Percentiles rank a stretch among this genome's conserved stretches.
These are phyloP conservation scores for Leccinum subrobustum DNA, from an alignment of 1,284 basidiomycete genomes.

Conservation along the genomic window DNA sequence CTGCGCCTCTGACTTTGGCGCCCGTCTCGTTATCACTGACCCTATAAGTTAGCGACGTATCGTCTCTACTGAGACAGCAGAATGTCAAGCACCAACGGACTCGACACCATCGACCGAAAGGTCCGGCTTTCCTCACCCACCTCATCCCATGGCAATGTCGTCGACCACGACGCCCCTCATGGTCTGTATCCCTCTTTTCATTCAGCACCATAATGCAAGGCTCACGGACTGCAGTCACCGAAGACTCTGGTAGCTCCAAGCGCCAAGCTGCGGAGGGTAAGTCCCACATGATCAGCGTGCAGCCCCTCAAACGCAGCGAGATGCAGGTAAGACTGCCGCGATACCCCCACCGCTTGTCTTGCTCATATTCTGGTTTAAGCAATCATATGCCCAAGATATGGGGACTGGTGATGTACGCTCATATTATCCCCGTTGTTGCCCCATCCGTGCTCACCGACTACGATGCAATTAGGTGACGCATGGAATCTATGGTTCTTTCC, in stretches of 20 bases:
- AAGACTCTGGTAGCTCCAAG: slow-evolving; percentile 38
- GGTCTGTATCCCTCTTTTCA: slow-evolving; percentile 43
- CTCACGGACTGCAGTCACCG: slow-evolving; percentile 49
- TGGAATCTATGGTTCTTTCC: slow-evolving; percentile 81
- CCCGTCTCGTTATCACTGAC: background rate
- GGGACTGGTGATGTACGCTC: slow-evolving; percentile 57
- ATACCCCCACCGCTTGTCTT: slow-evolving; percentile 14
- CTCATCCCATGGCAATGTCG: slow-evolving; percentile 60
- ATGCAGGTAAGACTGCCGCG: slow-evolving; percentile 62
- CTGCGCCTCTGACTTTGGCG: background rate
- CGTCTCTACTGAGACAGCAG: background rate
- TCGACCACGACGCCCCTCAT: slow-evolving; percentile 70
- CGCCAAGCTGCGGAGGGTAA: slow-evolving; percentile 34
- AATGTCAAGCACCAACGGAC: slow-evolving; percentile 36
- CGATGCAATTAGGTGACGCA: slow-evolving; percentile 56
- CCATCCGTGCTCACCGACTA: slow-evolving; percentile 5
- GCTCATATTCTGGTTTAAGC: slow-evolving; percentile 42
- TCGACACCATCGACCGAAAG: slow-evolving; percentile 44
- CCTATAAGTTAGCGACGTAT: slow-evolving; percentile 20
- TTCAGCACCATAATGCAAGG: slow-evolving; percentile 1
- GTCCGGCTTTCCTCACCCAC: slow-evolving; percentile 46
- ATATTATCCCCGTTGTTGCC: background rate
- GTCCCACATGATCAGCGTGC: slow-evolving; percentile 62
- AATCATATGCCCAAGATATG: slow-evolving; percentile 87
- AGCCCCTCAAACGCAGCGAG: slow-evolving; percentile 78